phyloP scores from a whole-genome alignment of 345 rosid genomes.

The Bruguiera sexangula region DNA sequence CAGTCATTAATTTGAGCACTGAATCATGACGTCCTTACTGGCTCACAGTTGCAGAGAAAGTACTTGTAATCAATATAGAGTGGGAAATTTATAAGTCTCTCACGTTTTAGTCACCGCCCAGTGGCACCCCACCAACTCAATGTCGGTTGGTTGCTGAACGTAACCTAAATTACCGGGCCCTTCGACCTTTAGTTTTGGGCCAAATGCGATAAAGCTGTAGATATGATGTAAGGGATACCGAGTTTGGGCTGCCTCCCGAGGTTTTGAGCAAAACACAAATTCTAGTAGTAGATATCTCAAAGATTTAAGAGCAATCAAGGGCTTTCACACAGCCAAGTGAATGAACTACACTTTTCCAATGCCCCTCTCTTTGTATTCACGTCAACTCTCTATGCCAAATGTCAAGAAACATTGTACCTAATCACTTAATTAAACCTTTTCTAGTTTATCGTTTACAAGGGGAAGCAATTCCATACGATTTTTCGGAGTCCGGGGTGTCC shows the following conservation, averaged over 20 bases:
- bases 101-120: too few relatives aligned
- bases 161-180: too few relatives aligned
- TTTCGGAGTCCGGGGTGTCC: constrained; percentile 87
- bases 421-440: constrained; percentile 49
- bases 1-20: background rate
- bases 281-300: background rate
- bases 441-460: constrained; percentile 87
- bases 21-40: background rate
- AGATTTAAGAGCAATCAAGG: constrained; percentile 11
- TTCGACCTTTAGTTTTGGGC: background rate
- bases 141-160: too few relatives aligned
- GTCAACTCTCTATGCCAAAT: constrained; percentile 3
- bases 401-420: constrained; percentile 1
- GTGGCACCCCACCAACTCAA: too few relatives aligned
- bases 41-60: background rate
- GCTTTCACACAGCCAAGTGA: constrained; percentile 11
- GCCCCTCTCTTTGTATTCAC: constrained; percentile 1
- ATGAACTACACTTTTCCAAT: background rate
- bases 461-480: constrained; percentile 74
- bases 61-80: too few relatives aligned
- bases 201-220: background rate
- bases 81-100: background rate
- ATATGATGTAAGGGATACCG: too few relatives aligned
- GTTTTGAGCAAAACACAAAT: constrained; percentile 12
- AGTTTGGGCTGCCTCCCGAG: background rate